Percentiles rank a stretch among this genome's conserved stretches.
Conservation (phyloP, 257 asterid genomes). For the Solanum pinnatisectum region DNA sequence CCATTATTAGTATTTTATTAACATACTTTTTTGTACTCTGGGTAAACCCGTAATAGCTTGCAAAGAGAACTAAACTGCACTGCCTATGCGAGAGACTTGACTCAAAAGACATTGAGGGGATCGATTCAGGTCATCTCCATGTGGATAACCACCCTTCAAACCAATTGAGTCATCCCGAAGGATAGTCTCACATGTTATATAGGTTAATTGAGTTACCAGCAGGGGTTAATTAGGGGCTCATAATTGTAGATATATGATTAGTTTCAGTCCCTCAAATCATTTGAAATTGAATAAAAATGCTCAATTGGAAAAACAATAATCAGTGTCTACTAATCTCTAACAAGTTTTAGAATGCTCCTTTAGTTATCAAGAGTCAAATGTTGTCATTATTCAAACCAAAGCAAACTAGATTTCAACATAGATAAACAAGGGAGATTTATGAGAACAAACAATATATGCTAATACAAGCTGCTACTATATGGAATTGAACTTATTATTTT, state of each 20-base stretch:
- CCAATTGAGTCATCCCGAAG: not conserved
- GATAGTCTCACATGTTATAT: not conserved
- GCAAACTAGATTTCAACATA: not conserved
- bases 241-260: not conserved
- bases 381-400: not conserved
- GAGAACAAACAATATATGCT: not conserved
- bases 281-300: not conserved
- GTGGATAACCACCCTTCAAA: no score
- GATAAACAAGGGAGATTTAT: not conserved
- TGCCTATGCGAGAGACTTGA: no score
- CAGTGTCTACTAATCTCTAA: not conserved
- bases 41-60: no score
- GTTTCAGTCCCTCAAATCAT: not conserved
- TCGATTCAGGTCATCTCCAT: no score
- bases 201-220: not conserved
- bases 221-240: no score
- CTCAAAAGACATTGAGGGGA: no score
- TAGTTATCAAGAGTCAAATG: not conserved
- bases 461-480: not conserved
- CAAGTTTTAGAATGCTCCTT: no score
- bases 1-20: not conserved
- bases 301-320: not conserved
- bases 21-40: not conserved
- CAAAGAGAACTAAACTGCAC: no score
- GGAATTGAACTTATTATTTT: not conserved